A percentile compares a stretch with the other conserved stretches of the same genome.
These are phyloP conservation scores for Aspergillus heteromorphus DNA, from an alignment of 495 filamentous ascomycete genomes.

Conservation along the genomic window DNA sequence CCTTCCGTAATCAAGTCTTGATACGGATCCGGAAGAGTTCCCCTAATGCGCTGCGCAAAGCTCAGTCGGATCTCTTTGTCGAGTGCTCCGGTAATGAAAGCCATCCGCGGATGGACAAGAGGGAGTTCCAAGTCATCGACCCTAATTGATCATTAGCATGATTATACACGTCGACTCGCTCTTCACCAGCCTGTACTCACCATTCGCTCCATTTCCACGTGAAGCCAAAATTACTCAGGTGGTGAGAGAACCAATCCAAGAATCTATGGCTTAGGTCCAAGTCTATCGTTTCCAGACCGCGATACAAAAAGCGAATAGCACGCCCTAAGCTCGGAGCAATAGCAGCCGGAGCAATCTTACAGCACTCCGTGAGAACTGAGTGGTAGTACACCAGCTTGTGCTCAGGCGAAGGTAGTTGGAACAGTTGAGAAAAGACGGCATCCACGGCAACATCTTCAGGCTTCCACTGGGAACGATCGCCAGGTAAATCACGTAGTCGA, in stretches of 20 bases:
- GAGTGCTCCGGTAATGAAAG: constrained; percentile 82
- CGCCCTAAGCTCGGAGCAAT: constrained; percentile 93
- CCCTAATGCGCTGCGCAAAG: constrained; percentile 93
- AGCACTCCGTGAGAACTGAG: constrained; percentile 85
- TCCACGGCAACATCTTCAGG: constrained; percentile 97
- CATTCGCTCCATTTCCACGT: constrained; percentile 99
- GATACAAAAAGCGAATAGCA: constrained; percentile 88
- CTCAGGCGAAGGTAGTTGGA: constrained; percentile 78
- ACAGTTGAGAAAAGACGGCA: constrained; percentile 91
- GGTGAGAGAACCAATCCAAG: constrained; percentile 96
- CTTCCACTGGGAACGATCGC: constrained; percentile 80
- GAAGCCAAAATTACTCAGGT: constrained; percentile 97
- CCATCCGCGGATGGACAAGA: constrained; percentile 76
- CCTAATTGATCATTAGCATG: constrained; percentile 32
- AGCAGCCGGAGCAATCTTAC: constrained; percentile 90
- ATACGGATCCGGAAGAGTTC: constrained; percentile 83
- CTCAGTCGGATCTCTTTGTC: constrained; percentile 97
- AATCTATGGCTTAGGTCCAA: constrained; percentile 82
- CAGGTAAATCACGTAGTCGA: constrained; percentile 64
- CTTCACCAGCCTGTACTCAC: constrained; percentile 35
- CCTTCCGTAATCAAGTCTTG: constrained; percentile 73
- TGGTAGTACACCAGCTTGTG: constrained; percentile 98
- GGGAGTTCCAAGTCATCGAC: constrained; percentile 77
- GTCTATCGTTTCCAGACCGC: constrained; percentile 73
- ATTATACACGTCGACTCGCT: neutral